These are phyloP conservation scores for Colletotrichum salicis DNA, from an alignment of 2,329 filamentous ascomycete genomes.

Conservation along the genomic window DNA sequence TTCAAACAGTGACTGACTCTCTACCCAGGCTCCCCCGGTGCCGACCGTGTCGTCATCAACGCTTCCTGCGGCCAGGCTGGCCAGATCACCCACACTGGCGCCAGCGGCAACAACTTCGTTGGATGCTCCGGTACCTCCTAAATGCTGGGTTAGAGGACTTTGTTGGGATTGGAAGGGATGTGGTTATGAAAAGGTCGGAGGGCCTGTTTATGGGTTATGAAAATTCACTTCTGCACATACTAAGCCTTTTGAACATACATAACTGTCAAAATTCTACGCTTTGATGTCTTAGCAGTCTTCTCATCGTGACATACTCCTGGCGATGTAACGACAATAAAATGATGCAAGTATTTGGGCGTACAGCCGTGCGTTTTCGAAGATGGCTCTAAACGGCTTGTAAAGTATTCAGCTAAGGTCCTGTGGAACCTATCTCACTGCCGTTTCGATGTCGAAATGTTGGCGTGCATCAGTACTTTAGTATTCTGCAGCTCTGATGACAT, in stretches of 20 bases:
- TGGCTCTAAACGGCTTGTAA: no score
- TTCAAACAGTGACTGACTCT: neutral
- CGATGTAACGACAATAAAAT: neutral
- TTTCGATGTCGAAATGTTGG: no score
- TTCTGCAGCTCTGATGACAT: no score
- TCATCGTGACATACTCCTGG: neutral
- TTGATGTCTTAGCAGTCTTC: neutral
- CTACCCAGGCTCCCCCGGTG: slow-evolving; percentile 67
- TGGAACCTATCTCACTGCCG: no score
- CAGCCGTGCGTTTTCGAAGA: neutral
- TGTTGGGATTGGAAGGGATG: neutral
- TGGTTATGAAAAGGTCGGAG: neutral
- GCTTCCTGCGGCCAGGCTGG: slow-evolving; percentile 67
- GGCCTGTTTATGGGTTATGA: neutral
- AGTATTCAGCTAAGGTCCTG: no score
- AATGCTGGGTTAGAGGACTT: neutral
- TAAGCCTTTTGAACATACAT: neutral
- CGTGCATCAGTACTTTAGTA: no score
- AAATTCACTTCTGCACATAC: neutral
- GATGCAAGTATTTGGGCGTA: neutral
- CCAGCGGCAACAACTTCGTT: slow-evolving; percentile 75
- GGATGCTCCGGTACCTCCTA: slow-evolving; percentile 42
- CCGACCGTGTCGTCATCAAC: slow-evolving; percentile 76
- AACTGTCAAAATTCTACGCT: neutral
- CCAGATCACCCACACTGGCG: slow-evolving; percentile 78